These are phyloP conservation scores for Picochlorum sp. DNA, from an alignment of 139 green algal species.

Conservation along the genomic window DNA sequence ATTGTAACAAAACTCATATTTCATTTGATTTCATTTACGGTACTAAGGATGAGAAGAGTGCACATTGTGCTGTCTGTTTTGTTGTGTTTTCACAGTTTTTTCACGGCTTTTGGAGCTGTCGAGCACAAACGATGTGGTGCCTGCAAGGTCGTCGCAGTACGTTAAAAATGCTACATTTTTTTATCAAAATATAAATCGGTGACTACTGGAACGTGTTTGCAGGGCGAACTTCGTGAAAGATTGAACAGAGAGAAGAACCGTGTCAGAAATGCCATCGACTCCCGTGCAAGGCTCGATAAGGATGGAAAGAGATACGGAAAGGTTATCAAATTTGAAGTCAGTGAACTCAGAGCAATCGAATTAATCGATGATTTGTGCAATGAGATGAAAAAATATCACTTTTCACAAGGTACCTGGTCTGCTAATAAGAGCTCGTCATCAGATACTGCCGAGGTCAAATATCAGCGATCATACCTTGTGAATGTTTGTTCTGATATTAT, in stretches of 20 bases:
- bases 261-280: constrained; percentile 66
- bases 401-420: constrained; percentile 16
- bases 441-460: background rate
- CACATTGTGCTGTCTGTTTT: too few species aligned
- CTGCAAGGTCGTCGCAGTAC: too few species aligned
- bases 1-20: too few species aligned
- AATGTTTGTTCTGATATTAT: constrained; percentile 9
- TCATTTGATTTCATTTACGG: too few species aligned
- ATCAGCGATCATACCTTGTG: background rate
- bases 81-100: too few species aligned
- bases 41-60: too few species aligned
- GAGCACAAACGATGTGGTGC: too few species aligned
- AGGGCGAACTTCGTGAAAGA: constrained; percentile 38
- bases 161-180: too few species aligned
- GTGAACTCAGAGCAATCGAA: constrained; percentile 55
- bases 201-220: background rate
- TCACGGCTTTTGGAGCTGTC: too few species aligned
- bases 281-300: constrained; percentile 68
- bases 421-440: background rate
- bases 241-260: constrained; percentile 39
- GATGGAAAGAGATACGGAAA: constrained; percentile 75
- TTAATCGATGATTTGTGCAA: constrained; percentile 63
- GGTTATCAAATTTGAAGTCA: constrained; percentile 66
- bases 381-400: constrained; percentile 44
- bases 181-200: too few species aligned